A percentile compares a stretch with the other conserved stretches of the same genome.
Conservation (phyloP, 225 moss, liverwort and hornwort genomes). For the Bryoerythrophyllum caledonicum region DNA sequence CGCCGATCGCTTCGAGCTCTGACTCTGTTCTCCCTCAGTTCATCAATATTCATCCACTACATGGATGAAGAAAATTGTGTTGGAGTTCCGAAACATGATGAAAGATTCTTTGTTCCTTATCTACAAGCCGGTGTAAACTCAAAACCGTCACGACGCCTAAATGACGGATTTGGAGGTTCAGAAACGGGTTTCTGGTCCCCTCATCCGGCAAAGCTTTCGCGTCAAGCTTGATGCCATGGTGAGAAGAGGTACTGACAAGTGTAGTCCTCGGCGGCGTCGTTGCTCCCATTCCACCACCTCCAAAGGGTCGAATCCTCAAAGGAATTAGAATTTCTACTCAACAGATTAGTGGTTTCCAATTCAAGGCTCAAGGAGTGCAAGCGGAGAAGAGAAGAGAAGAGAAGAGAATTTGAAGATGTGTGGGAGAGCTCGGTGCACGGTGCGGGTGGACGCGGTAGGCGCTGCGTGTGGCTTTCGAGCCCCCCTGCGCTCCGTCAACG, state of each 20-base stretch:
- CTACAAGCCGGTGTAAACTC: too few species aligned
- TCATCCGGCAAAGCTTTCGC: not conserved
- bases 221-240: not conserved
- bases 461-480: constrained; percentile 66
- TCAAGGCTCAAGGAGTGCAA: too few species aligned
- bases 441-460: constrained; percentile 69
- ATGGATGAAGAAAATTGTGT: too few species aligned
- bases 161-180: not conserved
- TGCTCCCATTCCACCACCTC: not conserved
- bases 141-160: not conserved
- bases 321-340: not conserved
- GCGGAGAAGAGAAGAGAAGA: not conserved
- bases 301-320: not conserved
- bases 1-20: not conserved
- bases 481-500: constrained; percentile 64
- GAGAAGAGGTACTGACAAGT: constrained; percentile 28
- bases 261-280: too few species aligned
- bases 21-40: not conserved
- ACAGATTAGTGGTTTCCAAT: not conserved
- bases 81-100: too few species aligned
- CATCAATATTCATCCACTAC: not conserved
- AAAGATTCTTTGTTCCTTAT: too few species aligned
- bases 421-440: constrained; percentile 91
- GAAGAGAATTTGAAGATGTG: constrained; percentile 47
- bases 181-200: not conserved